phyloP scores from a whole-genome alignment of 257 asterid genomes.

The Fraxinus anomala region DNA sequence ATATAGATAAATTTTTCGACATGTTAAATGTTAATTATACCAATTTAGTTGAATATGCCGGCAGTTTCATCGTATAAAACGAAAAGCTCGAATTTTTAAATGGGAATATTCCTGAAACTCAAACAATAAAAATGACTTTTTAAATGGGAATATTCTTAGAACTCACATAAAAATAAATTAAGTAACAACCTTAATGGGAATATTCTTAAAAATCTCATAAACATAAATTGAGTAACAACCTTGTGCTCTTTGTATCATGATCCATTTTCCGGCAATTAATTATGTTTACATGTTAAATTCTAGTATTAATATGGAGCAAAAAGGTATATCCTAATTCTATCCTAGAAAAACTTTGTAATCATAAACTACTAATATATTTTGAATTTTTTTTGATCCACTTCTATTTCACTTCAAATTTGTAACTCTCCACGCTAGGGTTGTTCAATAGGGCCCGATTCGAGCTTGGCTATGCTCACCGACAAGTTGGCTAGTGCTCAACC shows the following conservation, averaged over 20 bases:
- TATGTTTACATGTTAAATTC: background rate
- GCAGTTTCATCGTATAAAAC: background rate
- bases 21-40: background rate
- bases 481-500: too few species aligned
- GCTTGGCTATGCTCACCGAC: too few species aligned
- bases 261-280: background rate
- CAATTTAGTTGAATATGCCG: background rate
- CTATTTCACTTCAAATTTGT: background rate
- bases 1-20: too few species aligned
- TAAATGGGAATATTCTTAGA: conserved; percentile 16
- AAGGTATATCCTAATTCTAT: conserved; percentile 17
- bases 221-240: background rate
- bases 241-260: background rate
- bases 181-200: background rate
- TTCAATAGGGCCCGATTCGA: too few species aligned
- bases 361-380: background rate
- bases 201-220: conserved; percentile 17
- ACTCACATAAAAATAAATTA: background rate
- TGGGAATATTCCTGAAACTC: conserved; percentile 19
- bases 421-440: too few species aligned
- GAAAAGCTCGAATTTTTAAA: background rate
- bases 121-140: background rate
- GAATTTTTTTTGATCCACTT: conserved; percentile 3
- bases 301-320: background rate
- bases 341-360: background rate